Percentiles rank a stretch among this genome's conserved stretches.
These are phyloP conservation scores for Dioszegia aurantiaca DNA, from an alignment of 768 basidiomycete species.

Conservation along the genomic window DNA sequence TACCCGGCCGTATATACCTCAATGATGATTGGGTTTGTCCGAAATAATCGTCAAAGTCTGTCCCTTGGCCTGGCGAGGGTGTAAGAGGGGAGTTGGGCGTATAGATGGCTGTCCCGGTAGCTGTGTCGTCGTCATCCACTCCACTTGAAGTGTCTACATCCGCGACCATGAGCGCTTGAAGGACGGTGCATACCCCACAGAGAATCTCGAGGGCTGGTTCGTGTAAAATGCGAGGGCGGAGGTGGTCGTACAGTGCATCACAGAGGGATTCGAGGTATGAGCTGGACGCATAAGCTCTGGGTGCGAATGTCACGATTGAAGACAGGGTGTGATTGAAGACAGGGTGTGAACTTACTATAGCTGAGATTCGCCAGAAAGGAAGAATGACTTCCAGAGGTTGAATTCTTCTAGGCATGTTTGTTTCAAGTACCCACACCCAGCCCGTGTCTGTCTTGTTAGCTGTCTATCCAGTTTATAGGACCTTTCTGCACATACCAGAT, in stretches of 20 bases:
- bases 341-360: constrained; percentile 60
- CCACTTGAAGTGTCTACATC: constrained; percentile 62
- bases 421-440: constrained; percentile 89
- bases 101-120: constrained; percentile 4
- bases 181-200: constrained; percentile 92
- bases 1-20: neutral
- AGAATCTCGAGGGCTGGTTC: constrained; percentile 81
- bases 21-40: neutral
- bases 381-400: constrained; percentile 76
- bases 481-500: constrained; percentile 60
- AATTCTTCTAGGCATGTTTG: constrained; percentile 89
- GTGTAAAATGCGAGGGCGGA: constrained; percentile 91
- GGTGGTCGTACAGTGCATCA: constrained; percentile 90
- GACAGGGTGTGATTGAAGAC: too few relatives aligned
- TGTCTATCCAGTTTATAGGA: neutral
- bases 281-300: constrained; percentile 55
- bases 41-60: constrained; percentile 25
- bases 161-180: constrained; percentile 93
- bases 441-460: constrained; percentile 63
- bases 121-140: constrained; percentile 23
- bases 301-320: too few relatives aligned
- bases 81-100: constrained; percentile 39
- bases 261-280: constrained; percentile 86
- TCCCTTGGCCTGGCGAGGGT: neutral
- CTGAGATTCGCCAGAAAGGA: constrained; percentile 74